A percentile compares a stretch with the other conserved stretches of the same genome.
Evolutionary conservation across 306 rosid species (phyloP).

Genomic region (Dryas octopetala): DNA sequence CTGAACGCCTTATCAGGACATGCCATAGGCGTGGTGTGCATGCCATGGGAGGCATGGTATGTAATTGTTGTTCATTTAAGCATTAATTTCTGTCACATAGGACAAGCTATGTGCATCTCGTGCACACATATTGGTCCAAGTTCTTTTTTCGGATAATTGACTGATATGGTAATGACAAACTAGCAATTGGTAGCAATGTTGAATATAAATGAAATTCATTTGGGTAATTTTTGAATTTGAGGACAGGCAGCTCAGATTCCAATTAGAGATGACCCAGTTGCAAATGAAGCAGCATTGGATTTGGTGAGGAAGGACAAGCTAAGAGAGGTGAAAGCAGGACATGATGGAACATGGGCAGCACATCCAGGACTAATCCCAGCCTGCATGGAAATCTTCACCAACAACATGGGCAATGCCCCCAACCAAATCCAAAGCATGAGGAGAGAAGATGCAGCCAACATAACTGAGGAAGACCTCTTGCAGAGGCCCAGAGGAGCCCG

Average conservation of each 20-base stretch:
- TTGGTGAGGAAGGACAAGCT: constrained; percentile 83
- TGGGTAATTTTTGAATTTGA: neutral
- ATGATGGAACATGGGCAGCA: constrained; percentile 98
- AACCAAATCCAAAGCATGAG: constrained; percentile 57
- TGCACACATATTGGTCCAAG: neutral
- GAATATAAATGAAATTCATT: neutral
- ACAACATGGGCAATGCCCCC: constrained; percentile 48
- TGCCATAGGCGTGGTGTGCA: constrained; percentile 86
- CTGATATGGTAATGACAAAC: neutral
- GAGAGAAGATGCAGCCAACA: constrained; percentile 51
- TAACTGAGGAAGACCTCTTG: constrained; percentile 72
- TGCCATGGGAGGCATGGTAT: constrained; percentile 98
- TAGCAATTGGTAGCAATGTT: neutral
- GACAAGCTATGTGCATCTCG: neutral
- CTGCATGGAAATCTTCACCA: constrained; percentile 72
- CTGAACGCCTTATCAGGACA: constrained; percentile 81
- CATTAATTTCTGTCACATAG: neutral
- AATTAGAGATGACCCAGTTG: constrained; percentile 64
- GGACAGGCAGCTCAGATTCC: constrained; percentile 92
- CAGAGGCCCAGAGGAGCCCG: constrained; percentile 67
- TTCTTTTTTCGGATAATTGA: neutral
- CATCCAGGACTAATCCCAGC: constrained; percentile 78
- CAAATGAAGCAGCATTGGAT: constrained; percentile 77
- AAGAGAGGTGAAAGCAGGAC: constrained; percentile 85
- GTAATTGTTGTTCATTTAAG: neutral